Percentiles rank a stretch among this genome's conserved stretches.
Conservation (phyloP, 805 yeast genomes). For the Geotrichum ghanense region DNA sequence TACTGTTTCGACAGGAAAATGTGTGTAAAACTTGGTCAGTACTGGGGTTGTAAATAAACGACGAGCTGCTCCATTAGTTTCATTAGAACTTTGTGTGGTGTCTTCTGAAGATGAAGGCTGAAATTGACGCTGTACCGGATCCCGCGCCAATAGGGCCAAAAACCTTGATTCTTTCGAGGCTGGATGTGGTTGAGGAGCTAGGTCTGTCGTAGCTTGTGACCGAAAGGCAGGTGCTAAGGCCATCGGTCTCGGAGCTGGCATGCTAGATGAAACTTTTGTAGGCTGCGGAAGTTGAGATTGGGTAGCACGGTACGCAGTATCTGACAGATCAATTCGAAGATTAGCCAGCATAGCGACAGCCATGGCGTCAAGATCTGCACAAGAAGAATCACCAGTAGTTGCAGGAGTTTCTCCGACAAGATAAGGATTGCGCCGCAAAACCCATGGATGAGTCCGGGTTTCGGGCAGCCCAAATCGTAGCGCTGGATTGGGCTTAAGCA, state of each 20-base stretch:
- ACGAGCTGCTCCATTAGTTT: not conserved
- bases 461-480: slow-evolving; percentile 32
- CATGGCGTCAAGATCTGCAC: not conserved
- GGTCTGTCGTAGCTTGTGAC: not conserved
- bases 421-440: slow-evolving; percentile 30
- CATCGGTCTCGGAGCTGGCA: not conserved
- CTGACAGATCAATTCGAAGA: not conserved
- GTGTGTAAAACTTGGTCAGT: not conserved
- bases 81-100: too few species aligned
- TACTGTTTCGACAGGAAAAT: not conserved
- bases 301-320: not conserved
- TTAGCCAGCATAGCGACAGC: not conserved
- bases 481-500: slow-evolving; percentile 38
- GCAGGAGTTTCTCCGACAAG: too few species aligned
- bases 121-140: slow-evolving; percentile 42
- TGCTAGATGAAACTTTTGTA: not conserved
- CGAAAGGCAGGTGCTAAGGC: too few species aligned
- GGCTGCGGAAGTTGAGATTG: not conserved
- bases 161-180: not conserved
- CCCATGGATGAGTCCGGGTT: slow-evolving; percentile 48
- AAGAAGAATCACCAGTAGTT: slow-evolving; percentile 2
- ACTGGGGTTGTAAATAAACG: not conserved
- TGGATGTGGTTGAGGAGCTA: not conserved
- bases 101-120: not conserved
- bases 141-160: slow-evolving; percentile 28